These are phyloP conservation scores for Phialocephala sp. DNA, from an alignment of 2,329 filamentous ascomycete genomes.

Conservation along the genomic window DNA sequence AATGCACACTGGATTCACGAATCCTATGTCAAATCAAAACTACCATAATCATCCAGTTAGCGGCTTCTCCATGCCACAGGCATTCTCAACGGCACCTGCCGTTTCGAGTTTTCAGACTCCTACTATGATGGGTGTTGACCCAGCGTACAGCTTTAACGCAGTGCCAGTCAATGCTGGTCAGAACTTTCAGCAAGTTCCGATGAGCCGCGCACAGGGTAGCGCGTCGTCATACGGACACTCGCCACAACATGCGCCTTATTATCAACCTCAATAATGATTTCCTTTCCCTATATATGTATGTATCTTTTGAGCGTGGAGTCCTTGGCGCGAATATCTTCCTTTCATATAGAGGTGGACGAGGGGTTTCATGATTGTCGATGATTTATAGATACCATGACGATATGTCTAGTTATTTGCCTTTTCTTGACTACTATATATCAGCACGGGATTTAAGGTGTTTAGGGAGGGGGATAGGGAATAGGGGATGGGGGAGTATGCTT, in stretches of 20 bases:
- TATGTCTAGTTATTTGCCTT: conserved; percentile 21
- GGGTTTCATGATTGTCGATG: conserved; percentile 23
- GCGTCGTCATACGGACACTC: conserved; percentile 36
- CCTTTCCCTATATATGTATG: conserved; percentile 18
- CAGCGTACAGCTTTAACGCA: conserved; percentile 33
- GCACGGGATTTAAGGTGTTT: conserved; percentile 8
- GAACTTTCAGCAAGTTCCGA: conserved; percentile 36
- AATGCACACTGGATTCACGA: conserved; percentile 30
- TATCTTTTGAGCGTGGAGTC: conserved; percentile 15
- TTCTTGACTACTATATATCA: conserved; percentile 13
- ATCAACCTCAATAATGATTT: conserved; percentile 28
- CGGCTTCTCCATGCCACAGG: conserved; percentile 35
- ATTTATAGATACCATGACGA: conserved; percentile 39
- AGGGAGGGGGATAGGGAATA: background rate
- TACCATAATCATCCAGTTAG: conserved; percentile 30
- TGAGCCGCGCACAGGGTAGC: conserved; percentile 37
- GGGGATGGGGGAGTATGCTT: background rate
- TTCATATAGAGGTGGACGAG: conserved; percentile 15
- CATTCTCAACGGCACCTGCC: conserved; percentile 36
- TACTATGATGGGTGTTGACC: conserved; percentile 37
- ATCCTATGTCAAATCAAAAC: conserved; percentile 30
- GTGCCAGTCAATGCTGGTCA: conserved; percentile 31
- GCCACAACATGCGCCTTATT: conserved; percentile 35
- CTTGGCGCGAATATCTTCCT: background rate
- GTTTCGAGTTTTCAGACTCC: conserved; percentile 34